Evolutionary conservation across 2,329 filamentous ascomycete genomes (phyloP).

Genomic region (Penicillium sp.): DNA sequence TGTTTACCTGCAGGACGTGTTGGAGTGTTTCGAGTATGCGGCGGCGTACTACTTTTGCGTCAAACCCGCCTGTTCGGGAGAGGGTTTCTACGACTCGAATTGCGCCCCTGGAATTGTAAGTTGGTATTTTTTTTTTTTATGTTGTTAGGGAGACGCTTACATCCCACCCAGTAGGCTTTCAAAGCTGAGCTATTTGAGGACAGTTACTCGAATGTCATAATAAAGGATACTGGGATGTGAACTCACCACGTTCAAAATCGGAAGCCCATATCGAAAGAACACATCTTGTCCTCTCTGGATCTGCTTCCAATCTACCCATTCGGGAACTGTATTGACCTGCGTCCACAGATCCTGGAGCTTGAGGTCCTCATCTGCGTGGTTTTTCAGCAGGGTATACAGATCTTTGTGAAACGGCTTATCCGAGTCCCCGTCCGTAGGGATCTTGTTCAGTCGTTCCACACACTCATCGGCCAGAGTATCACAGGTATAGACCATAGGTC

Average conservation of each 20-base stretch:
- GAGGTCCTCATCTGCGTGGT: slow-evolving; percentile 58
- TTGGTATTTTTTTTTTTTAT: neutral
- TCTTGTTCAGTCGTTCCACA: slow-evolving; percentile 61
- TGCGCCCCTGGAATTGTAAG: slow-evolving; percentile 53
- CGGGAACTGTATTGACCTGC: slow-evolving; percentile 65
- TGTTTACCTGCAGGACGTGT: slow-evolving; percentile 70
- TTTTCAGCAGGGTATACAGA: slow-evolving; percentile 61
- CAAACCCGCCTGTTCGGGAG: slow-evolving; percentile 71
- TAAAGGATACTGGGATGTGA: too few relatives aligned
- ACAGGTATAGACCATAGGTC: slow-evolving; percentile 64
- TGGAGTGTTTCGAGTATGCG: slow-evolving; percentile 73
- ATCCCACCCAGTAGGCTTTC: slow-evolving; percentile 32
- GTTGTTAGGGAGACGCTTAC: slow-evolving; percentile 7
- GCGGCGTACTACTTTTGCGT: slow-evolving; percentile 63
- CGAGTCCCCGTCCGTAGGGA: slow-evolving; percentile 44
- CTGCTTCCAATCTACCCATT: slow-evolving; percentile 77
- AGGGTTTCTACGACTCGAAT: slow-evolving; percentile 72
- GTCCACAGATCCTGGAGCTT: slow-evolving; percentile 62
- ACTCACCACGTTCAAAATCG: slow-evolving; percentile 57
- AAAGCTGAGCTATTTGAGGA: slow-evolving; percentile 26
- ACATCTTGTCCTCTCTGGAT: slow-evolving; percentile 72
- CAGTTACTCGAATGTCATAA: neutral
- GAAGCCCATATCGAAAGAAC: slow-evolving; percentile 73
- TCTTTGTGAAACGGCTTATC: slow-evolving; percentile 50
- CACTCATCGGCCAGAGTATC: slow-evolving; percentile 68